Percentiles rank a stretch among this genome's conserved stretches.
Evolutionary conservation across 1,284 basidiomycete species (phyloP).

Genomic region (Mrakiaceae sp.): DNA sequence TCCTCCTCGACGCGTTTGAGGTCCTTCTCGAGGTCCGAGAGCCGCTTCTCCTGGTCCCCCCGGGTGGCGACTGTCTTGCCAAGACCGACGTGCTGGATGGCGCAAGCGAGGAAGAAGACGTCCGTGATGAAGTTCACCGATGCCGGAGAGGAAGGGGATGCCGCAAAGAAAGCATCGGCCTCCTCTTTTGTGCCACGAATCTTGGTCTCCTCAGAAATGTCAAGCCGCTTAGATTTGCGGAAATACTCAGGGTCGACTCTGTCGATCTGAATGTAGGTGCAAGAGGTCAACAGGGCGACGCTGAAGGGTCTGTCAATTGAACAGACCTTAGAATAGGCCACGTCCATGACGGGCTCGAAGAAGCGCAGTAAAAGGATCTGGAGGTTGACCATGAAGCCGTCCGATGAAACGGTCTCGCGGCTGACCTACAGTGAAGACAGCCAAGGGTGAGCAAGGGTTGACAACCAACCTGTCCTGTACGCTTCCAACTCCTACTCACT

Average conservation of each 20-base stretch:
- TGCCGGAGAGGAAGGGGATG: constrained; percentile 18
- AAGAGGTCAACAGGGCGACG: too few species aligned
- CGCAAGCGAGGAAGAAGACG: constrained; percentile 77
- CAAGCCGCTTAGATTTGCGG: constrained; percentile 55
- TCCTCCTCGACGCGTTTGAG: constrained; percentile 66
- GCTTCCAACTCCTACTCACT: constrained; percentile 33
- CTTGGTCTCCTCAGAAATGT: constrained; percentile 75
- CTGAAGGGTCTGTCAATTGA: neutral
- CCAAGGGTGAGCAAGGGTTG: neutral
- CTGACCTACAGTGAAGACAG: constrained; percentile 49
- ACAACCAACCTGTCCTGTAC: neutral
- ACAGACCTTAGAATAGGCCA: constrained; percentile 68
- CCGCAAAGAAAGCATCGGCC: constrained; percentile 56
- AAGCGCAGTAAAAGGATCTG: constrained; percentile 73
- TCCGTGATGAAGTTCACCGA: constrained; percentile 81
- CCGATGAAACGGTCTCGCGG: constrained; percentile 69
- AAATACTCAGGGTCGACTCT: constrained; percentile 80
- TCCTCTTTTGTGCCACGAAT: constrained; percentile 82
- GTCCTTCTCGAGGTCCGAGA: constrained; percentile 66
- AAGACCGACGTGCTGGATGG: constrained; percentile 76
- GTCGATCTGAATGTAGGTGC: constrained; percentile 52
- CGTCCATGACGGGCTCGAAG: constrained; percentile 95
- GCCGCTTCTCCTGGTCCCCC: constrained; percentile 56
- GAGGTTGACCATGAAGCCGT: constrained; percentile 88
- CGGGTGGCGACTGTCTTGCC: constrained; percentile 65